Percentiles rank a stretch among this genome's conserved stretches.
Evolutionary conservation across 306 rosid genomes (phyloP).

Genomic region (Fagus sylvatica): DNA sequence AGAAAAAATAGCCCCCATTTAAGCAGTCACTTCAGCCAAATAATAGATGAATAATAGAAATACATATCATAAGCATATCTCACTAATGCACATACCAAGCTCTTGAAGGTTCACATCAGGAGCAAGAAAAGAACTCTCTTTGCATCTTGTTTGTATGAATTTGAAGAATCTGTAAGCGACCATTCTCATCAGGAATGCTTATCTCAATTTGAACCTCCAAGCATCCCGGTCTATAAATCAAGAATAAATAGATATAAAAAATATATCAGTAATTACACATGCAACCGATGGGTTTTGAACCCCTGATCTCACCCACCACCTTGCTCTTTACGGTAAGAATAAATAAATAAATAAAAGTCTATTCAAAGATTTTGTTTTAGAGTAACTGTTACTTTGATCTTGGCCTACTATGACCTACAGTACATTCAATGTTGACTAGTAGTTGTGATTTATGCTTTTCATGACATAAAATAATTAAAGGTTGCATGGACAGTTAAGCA

Average conservation of each 20-base stretch:
- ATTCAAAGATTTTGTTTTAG: too few relatives aligned
- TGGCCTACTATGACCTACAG: conserved; percentile 9
- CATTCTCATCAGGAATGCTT: conserved; percentile 98
- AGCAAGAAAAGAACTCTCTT: conserved; percentile 93
- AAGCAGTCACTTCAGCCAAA: conserved; percentile 14
- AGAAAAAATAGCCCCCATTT: conserved; percentile 6
- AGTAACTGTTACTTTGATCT: too few relatives aligned
- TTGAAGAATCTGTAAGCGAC: conserved; percentile 93
- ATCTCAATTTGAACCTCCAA: conserved; percentile 98
- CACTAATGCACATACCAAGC: conserved; percentile 66
- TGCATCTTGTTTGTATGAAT: conserved; percentile 98
- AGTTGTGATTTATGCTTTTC: conserved; percentile 25
- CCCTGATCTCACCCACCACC: too few relatives aligned
- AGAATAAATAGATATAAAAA: conserved; percentile 24
- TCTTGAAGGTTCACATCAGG: conserved; percentile 89
- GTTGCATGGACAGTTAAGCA: conserved; percentile 3
- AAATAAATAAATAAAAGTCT: too few relatives aligned
- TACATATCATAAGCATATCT: conserved; percentile 24
- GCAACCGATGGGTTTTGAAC: not conserved
- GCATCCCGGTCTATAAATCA: conserved; percentile 83
- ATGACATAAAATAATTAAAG: conserved; percentile 9
- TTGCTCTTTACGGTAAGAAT: too few relatives aligned
- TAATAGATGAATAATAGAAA: conserved; percentile 20
- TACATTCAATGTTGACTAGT: conserved; percentile 18
- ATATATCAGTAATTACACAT: not conserved